phyloP scores from a whole-genome alignment of 2,329 filamentous ascomycete species.

The Monosporascus sp. region DNA sequence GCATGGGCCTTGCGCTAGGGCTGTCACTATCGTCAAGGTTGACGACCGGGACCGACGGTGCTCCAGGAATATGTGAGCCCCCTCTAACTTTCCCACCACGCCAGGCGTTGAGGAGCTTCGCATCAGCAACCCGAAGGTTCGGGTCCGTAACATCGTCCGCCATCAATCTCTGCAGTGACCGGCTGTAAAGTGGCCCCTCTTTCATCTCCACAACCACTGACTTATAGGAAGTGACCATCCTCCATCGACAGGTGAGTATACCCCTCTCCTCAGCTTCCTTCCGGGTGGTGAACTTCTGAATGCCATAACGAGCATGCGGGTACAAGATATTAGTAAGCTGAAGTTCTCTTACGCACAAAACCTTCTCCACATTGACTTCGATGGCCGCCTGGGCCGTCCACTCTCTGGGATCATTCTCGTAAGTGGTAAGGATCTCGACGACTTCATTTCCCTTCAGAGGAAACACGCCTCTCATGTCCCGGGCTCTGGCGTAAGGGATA shows the following conservation, averaged over 20 bases:
- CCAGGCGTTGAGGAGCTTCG: constrained; percentile 29
- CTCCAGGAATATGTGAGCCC: constrained; percentile 27
- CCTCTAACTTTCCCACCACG: constrained; percentile 33
- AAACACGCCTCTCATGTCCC: constrained; percentile 28
- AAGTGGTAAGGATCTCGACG: constrained; percentile 32
- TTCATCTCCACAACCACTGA: constrained; percentile 3
- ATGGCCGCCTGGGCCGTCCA: constrained; percentile 31
- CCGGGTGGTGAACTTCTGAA: constrained; percentile 8
- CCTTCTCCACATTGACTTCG: constrained; percentile 33
- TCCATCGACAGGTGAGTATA: constrained; percentile 49
- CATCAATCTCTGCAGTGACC: constrained; percentile 13
- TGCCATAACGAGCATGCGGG: constrained; percentile 29
- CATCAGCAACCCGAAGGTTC: constrained; percentile 21
- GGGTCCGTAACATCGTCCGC: constrained; percentile 17
- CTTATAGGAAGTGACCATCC: constrained; percentile 29
- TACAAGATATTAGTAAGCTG: constrained; percentile 50
- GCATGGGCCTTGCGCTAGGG: neutral
- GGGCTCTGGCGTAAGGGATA: constrained; percentile 26
- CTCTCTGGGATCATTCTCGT: constrained; percentile 27
- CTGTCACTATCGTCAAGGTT: neutral
- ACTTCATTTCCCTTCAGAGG: constrained; percentile 37
- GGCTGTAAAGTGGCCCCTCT: neutral
- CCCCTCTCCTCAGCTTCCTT: constrained; percentile 23
- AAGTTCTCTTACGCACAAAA: constrained; percentile 38
- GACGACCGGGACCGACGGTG: too few species aligned